Percentiles rank a stretch among this genome's conserved stretches.
Evolutionary conservation across 805 yeast species (phyloP).

Genomic region (Kuraishia cidri): DNA sequence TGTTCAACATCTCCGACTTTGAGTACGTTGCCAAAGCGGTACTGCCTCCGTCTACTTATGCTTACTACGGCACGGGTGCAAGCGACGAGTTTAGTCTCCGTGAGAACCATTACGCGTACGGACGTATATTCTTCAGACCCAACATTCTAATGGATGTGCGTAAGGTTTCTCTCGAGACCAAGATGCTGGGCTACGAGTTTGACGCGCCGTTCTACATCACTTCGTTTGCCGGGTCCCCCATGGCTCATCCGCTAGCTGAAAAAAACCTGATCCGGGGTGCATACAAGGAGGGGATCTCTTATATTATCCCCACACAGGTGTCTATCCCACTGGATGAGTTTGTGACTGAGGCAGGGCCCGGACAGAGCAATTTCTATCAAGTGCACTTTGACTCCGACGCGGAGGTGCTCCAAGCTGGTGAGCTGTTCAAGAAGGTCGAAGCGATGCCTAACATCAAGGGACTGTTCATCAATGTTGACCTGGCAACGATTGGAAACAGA

Average conservation of each 20-base stretch:
- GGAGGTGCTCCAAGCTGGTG: constrained; percentile 49
- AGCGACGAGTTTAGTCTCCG: constrained; percentile 83
- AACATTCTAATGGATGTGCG: constrained; percentile 67
- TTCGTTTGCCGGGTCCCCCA: constrained; percentile 83
- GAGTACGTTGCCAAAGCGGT: constrained; percentile 76
- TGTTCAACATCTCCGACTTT: constrained; percentile 74
- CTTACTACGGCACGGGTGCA: constrained; percentile 79
- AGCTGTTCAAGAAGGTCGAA: constrained; percentile 54
- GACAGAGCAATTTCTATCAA: constrained; percentile 58
- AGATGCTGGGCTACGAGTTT: constrained; percentile 57
- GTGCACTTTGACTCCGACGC: constrained; percentile 55
- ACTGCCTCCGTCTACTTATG: constrained; percentile 72
- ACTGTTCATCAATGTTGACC: constrained; percentile 77
- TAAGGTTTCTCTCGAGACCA: constrained; percentile 49
- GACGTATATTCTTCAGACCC: constrained; percentile 81
- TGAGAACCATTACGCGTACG: constrained; percentile 82
- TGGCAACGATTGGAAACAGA: constrained; percentile 76
- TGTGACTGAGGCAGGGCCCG: constrained; percentile 44
- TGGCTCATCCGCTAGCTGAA: constrained; percentile 87
- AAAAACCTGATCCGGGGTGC: constrained; percentile 69
- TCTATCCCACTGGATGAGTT: constrained; percentile 76
- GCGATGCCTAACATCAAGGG: constrained; percentile 58
- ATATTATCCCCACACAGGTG: constrained; percentile 84
- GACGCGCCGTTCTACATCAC: constrained; percentile 77
- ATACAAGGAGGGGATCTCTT: constrained; percentile 51